These are phyloP conservation scores for Calocera cornea DNA, from an alignment of 768 basidiomycete genomes.

Conservation along the genomic window DNA sequence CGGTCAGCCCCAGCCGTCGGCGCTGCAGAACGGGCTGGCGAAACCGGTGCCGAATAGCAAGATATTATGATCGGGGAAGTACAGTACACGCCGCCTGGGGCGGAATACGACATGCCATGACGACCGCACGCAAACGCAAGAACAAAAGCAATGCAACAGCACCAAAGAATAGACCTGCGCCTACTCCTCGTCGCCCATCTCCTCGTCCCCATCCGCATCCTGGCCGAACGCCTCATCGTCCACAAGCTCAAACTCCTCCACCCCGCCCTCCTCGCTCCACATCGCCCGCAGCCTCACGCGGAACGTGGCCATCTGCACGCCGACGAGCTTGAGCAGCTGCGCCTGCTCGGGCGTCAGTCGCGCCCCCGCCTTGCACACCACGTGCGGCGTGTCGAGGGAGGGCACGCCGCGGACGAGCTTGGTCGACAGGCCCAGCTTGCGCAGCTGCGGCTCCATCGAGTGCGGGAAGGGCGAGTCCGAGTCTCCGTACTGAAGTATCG, in stretches of 20 bases:
- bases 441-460: conserved; percentile 91
- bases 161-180: background rate
- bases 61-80: background rate
- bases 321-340: conserved; percentile 82
- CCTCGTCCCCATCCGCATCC: conserved; percentile 1
- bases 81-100: background rate
- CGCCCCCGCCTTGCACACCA: conserved; percentile 45
- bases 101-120: background rate
- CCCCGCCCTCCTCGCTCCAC: conserved; percentile 54
- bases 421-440: conserved; percentile 80
- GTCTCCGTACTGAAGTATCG: conserved; percentile 55
- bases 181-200: background rate
- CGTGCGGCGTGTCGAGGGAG: conserved; percentile 63
- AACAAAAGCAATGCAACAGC: background rate
- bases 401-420: conserved; percentile 79
- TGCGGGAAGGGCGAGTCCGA: conserved; percentile 87
- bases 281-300: conserved; percentile 53
- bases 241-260: conserved; percentile 36
- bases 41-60: background rate
- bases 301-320: conserved; percentile 78
- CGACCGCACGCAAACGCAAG: too few species aligned
- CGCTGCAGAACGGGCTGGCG: background rate
- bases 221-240: background rate
- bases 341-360: conserved; percentile 39
- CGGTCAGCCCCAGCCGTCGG: background rate